Percentiles rank a stretch among this genome's conserved stretches.
These are phyloP conservation scores for Rostrohypoxylon terebratum DNA, from an alignment of 495 filamentous ascomycete species.

Conservation along the genomic window DNA sequence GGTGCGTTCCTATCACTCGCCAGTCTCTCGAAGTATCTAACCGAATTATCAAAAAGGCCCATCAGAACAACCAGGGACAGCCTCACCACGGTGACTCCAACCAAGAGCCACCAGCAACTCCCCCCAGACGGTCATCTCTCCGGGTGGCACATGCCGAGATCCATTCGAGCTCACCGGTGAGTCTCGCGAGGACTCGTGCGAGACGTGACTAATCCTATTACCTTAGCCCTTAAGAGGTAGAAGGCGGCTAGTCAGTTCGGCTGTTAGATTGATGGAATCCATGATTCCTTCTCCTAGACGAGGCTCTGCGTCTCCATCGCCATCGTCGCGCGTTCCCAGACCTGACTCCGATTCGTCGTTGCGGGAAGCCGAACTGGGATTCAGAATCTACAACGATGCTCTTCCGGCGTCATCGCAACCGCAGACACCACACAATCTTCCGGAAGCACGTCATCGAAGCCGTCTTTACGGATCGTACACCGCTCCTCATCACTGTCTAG, in stretches of 20 bases:
- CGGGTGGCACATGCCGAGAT: constrained; percentile 26
- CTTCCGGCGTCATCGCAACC: constrained; percentile 64
- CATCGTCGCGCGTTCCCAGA: neutral
- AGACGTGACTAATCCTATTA: constrained; percentile 8
- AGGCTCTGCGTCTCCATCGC: constrained; percentile 41
- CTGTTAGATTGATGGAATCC: constrained; percentile 45
- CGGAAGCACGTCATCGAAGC: constrained; percentile 63
- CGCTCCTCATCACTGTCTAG: constrained; percentile 49
- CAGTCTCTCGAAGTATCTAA: constrained; percentile 25
- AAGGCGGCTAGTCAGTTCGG: constrained; percentile 46
- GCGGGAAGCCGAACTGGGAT: constrained; percentile 22
- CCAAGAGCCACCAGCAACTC: constrained; percentile 41
- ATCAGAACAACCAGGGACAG: constrained; percentile 8
- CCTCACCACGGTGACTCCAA: constrained; percentile 5
- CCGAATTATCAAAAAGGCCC: constrained; percentile 41
- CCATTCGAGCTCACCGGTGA: constrained; percentile 30
- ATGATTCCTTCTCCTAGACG: constrained; percentile 38
- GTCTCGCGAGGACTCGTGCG: constrained; percentile 8
- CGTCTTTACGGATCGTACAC: constrained; percentile 61
- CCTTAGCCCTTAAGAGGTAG: constrained; percentile 34
- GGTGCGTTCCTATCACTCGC: constrained; percentile 24
- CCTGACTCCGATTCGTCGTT: constrained; percentile 18
- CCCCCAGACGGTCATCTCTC: constrained; percentile 42
- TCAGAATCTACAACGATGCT: constrained; percentile 65
- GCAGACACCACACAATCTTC: constrained; percentile 66